Base-by-base conservation (phyloP, 768 basidiomycete species). In the Pleurotus giganteus region DNA sequence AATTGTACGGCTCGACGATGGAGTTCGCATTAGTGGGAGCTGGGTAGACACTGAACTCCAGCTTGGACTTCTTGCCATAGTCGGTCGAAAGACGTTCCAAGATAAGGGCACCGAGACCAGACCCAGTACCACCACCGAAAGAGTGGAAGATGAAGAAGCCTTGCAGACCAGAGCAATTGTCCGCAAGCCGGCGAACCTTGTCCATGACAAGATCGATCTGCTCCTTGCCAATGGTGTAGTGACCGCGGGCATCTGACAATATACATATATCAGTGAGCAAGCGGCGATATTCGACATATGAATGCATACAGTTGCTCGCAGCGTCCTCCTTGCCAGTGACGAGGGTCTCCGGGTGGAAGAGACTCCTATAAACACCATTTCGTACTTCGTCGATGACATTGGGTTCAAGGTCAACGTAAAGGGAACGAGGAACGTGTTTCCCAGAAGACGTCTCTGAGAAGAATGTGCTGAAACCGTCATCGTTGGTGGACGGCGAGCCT, bases 101-200 rank as follows among this genome's bases (percentile, higher is more conserved):
- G 58, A 99, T 82, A 64, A 99, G 89, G 56, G 97, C 96, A 69
- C 97, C 97, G 66, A 99, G 96, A 67, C 97, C 97, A 58, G 97
- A 99, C 66, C 97, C 97, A 69, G 97, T 98, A 73, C 97, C 97
- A 69, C 97, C 97, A 69, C 97, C 97, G 70, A 99, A 98, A 17
- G 97, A 98, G 78, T 98, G 97, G 86, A 98, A 98, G 67, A 98
- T 92, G 69, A 98, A 98, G 86, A 99, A 99, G 65, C 97, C 97
- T 75, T 99, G 97, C 42, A 99, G 86, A 69, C 97, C 97, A 47
- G 86, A 84, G 77, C 96, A 98, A 77, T 97, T 97, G 75, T 99
- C 97, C 49, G 95, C 92, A 59, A 99, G 85, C 62, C 92, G 89
- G 70, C 97, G 91, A 62, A 98, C 79, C 73, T 92, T 95, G 76